Evolutionary conservation across 495 filamentous ascomycete genomes (phyloP).

Genomic region (Hypoxylon lienhwacheense): DNA sequence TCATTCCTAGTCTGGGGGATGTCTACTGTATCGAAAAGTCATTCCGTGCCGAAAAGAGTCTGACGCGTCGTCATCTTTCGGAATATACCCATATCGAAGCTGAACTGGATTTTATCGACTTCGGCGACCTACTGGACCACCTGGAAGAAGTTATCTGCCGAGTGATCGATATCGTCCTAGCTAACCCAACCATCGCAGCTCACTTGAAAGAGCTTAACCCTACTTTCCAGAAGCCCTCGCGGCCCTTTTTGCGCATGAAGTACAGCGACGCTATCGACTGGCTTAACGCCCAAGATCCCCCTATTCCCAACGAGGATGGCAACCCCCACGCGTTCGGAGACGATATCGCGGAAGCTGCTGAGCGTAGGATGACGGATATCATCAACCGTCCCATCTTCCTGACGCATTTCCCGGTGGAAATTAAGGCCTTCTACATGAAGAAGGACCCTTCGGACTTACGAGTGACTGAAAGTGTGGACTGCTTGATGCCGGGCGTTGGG

Average conservation of each 20-base stretch:
- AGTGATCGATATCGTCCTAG: constrained; percentile 75
- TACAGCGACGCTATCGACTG: constrained; percentile 94
- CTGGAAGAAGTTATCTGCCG: constrained; percentile 86
- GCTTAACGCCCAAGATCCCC: constrained; percentile 76
- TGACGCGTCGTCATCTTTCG: constrained; percentile 90
- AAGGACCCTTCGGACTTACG: constrained; percentile 77
- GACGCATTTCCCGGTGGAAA: constrained; percentile 93
- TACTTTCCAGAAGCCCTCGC: constrained; percentile 76
- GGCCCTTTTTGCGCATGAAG: constrained; percentile 93
- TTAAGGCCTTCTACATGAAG: constrained; percentile 99
- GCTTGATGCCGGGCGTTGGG: constrained; percentile 93
- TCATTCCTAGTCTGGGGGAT: constrained; percentile 84
- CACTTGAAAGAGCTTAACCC: constrained; percentile 84
- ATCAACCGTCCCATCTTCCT: constrained; percentile 95
- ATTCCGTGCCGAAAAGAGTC: constrained; percentile 94
- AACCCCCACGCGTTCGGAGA: constrained; percentile 89
- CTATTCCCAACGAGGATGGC: constrained; percentile 88
- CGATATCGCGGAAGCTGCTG: constrained; percentile 97
- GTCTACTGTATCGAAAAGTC: constrained; percentile 98
- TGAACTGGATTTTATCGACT: constrained; percentile 94
- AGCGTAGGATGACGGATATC: constrained; percentile 94
- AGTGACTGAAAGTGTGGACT: constrained; percentile 96
- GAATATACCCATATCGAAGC: constrained; percentile 98
- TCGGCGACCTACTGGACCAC: constrained; percentile 88
- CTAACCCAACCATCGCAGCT: constrained; percentile 67